phyloP scores from a whole-genome alignment of 1,284 basidiomycete species.

The Malassezia sympodialis region DNA sequence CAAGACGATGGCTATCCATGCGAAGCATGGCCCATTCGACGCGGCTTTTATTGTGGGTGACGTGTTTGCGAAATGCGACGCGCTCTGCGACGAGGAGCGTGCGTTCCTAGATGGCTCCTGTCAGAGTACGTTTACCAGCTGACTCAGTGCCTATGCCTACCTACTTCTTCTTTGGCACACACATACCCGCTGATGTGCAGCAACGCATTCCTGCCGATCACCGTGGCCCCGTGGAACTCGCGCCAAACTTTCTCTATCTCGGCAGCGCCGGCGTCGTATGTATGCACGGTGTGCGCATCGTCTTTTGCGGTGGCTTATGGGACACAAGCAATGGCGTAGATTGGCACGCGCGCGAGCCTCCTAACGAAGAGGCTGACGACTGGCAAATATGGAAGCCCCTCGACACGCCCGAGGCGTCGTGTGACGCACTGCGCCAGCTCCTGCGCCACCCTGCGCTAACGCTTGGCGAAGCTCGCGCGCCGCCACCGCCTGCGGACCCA shows the following conservation, averaged over 20 bases:
- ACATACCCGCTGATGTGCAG: background rate
- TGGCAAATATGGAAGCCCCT: background rate
- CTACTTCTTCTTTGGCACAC: slow-evolving; percentile 74
- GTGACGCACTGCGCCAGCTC: background rate
- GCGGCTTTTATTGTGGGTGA: slow-evolving; percentile 77
- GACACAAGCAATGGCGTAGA: background rate
- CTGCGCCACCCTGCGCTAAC: slow-evolving; percentile 11
- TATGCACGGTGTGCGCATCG: slow-evolving; percentile 22
- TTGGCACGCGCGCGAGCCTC: background rate
- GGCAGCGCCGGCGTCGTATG: slow-evolving; percentile 27
- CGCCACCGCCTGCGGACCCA: slow-evolving; percentile 12
- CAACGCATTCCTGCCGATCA: background rate
- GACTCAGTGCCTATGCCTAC: slow-evolving; percentile 68
- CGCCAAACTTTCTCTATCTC: slow-evolving; percentile 25
- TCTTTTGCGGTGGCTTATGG: slow-evolving; percentile 25
- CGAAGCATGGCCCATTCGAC: slow-evolving; percentile 89
- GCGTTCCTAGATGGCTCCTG: slow-evolving; percentile 60
- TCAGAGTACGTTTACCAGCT: slow-evolving; percentile 24
- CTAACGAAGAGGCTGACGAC: background rate
- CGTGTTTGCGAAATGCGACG: slow-evolving; percentile 57
- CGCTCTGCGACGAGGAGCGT: slow-evolving; percentile 53
- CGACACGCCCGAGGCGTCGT: background rate
- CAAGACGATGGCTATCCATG: slow-evolving; percentile 75
- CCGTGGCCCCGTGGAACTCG: slow-evolving; percentile 5
- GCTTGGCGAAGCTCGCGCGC: slow-evolving; percentile 3